Conservation (phyloP, 495 filamentous ascomycete species). For the Lineolata rhizophorae region DNA sequence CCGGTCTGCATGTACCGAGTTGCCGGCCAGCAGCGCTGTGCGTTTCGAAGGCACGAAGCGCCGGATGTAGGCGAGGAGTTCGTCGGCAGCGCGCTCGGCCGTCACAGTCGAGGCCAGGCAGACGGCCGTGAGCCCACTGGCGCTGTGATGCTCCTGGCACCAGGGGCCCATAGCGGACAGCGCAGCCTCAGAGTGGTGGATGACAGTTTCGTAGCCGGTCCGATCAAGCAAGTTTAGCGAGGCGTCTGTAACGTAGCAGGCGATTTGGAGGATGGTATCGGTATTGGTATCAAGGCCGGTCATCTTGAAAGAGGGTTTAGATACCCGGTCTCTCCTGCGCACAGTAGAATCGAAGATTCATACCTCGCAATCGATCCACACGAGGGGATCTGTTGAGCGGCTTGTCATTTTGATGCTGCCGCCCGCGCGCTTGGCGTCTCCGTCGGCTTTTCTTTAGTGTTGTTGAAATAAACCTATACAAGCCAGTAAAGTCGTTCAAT, state of each 20-base stretch:
- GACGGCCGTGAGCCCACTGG: slow-evolving; percentile 58
- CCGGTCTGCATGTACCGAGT: slow-evolving; percentile 76
- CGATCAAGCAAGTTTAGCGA: slow-evolving; percentile 56
- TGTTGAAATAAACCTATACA: no score
- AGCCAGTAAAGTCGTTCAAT: no score
- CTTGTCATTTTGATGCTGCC: no score
- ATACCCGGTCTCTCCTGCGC: no score
- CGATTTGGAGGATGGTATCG: slow-evolving; percentile 80
- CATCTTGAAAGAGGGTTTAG: slow-evolving; percentile 41
- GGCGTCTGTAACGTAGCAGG: slow-evolving; percentile 74
- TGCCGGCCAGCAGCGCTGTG: slow-evolving; percentile 61
- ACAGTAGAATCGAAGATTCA: slow-evolving; percentile 2
- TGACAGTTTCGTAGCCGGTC: slow-evolving; percentile 54
- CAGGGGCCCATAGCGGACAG: slow-evolving; percentile 60
- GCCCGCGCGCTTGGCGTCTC: no score
- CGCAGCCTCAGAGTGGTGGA: slow-evolving; percentile 47
- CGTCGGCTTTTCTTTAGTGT: no score
- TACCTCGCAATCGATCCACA: slow-evolving; percentile 87
- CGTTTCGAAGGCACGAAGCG: slow-evolving; percentile 39
- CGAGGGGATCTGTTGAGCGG: slow-evolving; percentile 35
- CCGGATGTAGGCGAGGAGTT: slow-evolving; percentile 57
- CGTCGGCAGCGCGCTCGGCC: slow-evolving; percentile 45
- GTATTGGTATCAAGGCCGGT: slow-evolving; percentile 62
- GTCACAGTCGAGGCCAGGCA: slow-evolving; percentile 54
- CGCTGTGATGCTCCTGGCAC: slow-evolving; percentile 41